A percentile compares a stretch with the other conserved stretches of the same genome.
Evolutionary conservation across 2,329 filamentous ascomycete species (phyloP).

Genomic region (Aulographum hederae): DNA sequence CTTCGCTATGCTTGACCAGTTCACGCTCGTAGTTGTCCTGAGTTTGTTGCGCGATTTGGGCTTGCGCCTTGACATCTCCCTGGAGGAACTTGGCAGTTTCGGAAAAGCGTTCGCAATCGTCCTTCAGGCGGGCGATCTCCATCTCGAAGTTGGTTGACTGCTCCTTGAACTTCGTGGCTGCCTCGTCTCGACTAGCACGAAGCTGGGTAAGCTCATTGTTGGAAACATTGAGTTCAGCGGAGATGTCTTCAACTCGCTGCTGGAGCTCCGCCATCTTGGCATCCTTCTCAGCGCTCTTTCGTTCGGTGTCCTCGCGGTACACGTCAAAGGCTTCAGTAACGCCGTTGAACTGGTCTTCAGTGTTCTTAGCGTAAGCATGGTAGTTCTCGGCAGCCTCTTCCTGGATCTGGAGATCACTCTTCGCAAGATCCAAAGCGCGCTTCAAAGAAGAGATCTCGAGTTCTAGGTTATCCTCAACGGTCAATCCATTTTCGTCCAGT

Average conservation of each 20-base stretch:
- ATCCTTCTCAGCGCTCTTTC: conserved; percentile 58
- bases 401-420: conserved; percentile 61
- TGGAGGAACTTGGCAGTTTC: conserved; percentile 72
- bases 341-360: conserved; percentile 73
- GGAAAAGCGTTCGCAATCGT: conserved; percentile 62
- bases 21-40: conserved; percentile 94
- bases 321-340: conserved; percentile 67
- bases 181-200: conserved; percentile 64
- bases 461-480: conserved; percentile 59
- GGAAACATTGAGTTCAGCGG: conserved; percentile 59
- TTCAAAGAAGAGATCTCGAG: conserved; percentile 74
- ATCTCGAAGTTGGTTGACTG: conserved; percentile 64
- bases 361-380: conserved; percentile 68
- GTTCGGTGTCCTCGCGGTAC: conserved; percentile 73
- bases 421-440: conserved; percentile 67
- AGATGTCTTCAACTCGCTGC: conserved; percentile 68
- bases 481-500: conserved; percentile 31
- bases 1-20: conserved; percentile 85
- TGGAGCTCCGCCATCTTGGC: conserved; percentile 62
- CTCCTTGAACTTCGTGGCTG: conserved; percentile 52
- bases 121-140: conserved; percentile 65
- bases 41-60: conserved; percentile 79
- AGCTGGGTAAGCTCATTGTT: conserved; percentile 69
- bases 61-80: conserved; percentile 81
- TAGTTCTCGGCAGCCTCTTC: conserved; percentile 74